Evolutionary conservation across 23 red algal species (phyloP).

Genomic region (Gracilaria caudata): DNA sequence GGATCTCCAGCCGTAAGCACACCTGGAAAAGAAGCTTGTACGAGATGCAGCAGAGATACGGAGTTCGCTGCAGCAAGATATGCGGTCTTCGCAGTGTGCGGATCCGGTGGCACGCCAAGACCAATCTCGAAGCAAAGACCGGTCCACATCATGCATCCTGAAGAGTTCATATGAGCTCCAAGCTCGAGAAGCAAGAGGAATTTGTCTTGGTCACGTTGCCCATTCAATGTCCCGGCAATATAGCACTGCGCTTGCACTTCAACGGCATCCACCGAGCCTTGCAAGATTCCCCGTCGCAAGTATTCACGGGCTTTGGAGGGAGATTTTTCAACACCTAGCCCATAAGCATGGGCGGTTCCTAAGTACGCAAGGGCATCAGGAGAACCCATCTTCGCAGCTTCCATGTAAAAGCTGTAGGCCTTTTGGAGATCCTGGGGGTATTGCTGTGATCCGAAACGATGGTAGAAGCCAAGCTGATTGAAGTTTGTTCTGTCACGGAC

Average conservation of each 20-base stretch:
- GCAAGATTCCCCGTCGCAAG: constrained; percentile 21
- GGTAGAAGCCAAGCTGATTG: constrained; percentile 14
- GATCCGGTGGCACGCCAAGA: constrained; percentile 1
- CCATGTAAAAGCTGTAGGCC: constrained; percentile 15
- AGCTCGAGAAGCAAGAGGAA: constrained; percentile 16
- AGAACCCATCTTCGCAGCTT: constrained; percentile 24
- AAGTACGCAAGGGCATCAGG: constrained; percentile 14
- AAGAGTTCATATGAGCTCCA: constrained; percentile 11
- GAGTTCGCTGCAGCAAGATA: constrained; percentile 4
- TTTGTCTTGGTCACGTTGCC: neutral
- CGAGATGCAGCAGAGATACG: neutral
- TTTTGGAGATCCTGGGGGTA: constrained; percentile 1
- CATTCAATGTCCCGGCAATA: constrained; percentile 11
- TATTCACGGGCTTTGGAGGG: neutral
- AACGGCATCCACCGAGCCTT: constrained; percentile 37
- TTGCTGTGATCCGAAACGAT: constrained; percentile 7
- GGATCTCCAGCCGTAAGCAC: constrained; percentile 30
- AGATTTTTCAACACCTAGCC: constrained; percentile 1
- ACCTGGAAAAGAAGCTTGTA: constrained; percentile 15
- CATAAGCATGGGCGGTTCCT: constrained; percentile 5
- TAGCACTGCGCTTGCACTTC: constrained; percentile 9
- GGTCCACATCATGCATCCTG: constrained; percentile 16
- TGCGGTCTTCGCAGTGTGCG: constrained; percentile 6
- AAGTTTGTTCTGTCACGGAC: neutral
- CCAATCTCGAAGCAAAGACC: constrained; percentile 44